phyloP scores from a whole-genome alignment of 2,329 filamentous ascomycete genomes.

The Sporothrix pseudoabietina region DNA sequence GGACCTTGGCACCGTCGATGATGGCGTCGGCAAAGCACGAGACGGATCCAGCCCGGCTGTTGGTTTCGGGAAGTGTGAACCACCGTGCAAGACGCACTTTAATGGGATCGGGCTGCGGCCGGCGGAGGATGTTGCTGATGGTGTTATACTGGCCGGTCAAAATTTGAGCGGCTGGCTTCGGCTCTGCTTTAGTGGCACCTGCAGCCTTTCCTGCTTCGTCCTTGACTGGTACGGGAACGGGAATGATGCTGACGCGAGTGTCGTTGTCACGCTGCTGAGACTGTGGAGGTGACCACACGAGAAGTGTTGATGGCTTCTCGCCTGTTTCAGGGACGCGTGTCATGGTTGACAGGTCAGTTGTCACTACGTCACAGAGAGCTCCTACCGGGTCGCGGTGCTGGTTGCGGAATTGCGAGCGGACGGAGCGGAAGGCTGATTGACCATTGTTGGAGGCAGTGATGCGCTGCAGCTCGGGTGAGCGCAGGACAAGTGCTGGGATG shows the following conservation, averaged over 20 bases:
- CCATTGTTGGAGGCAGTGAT: not conserved
- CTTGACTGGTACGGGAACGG: not conserved
- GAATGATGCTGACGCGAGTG: not conserved
- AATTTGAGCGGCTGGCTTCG: not conserved
- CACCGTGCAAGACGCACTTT: not conserved
- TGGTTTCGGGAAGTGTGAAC: not conserved
- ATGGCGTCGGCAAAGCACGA: not conserved
- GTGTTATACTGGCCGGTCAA: not conserved
- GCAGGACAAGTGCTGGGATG: constrained; percentile 27
- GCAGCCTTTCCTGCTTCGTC: not conserved
- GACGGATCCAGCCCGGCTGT: not conserved
- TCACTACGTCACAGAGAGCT: constrained; percentile 38
- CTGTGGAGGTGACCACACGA: not conserved
- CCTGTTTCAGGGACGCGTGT: not conserved
- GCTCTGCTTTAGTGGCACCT: not conserved
- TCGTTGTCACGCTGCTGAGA: not conserved
- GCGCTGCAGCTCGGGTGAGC: not conserved
- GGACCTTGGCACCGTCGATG: not conserved
- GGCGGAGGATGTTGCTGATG: constrained; percentile 1
- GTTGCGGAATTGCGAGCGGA: constrained; percentile 39
- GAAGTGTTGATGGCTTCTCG: not conserved
- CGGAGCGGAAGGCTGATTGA: not conserved
- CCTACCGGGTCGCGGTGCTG: constrained; percentile 43
- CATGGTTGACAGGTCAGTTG: not conserved
- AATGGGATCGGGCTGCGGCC: not conserved